Evolutionary conservation across 106 monocot species (phyloP), one percentile per base, ranked within the genome.

Genomic region (Allium sativum): DNA sequence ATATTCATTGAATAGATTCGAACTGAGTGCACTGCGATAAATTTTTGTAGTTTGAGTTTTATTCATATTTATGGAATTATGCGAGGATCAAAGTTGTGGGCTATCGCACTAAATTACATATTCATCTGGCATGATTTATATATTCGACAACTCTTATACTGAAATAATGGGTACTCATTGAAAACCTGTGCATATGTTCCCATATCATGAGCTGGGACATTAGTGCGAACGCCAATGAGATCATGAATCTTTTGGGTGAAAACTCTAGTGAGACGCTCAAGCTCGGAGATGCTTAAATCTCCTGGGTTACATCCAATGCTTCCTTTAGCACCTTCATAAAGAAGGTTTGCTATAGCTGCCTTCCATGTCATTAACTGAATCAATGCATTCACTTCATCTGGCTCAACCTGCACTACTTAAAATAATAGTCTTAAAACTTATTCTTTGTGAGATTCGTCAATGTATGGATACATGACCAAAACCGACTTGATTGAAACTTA

Each of bases 191-290:
- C 52, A 52, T 93, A 88, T 9, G 93, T 93, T 73, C 93, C 93
- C 93, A 93, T 93, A 76, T 93, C 93, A 3, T 88, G 93, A 55
- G 93, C 88, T 15, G 88, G 88, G 59, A 93, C 93, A 78, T 93
- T 89, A 19, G 70, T 83, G 56, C 89, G 85, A 72, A 89, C 62
- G 52, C 93, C 93, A 68, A 93, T 93, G 12, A 89, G 70, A 72
- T 93, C 93, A 77, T 93, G 93, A 70, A 93, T 82, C 80, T 93
- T 93, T 58, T 93, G 93, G 12, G 93, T 93, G 59, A 93, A 93
- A 71, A 89, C 83, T 43, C 93, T 62, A 10, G 93, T 89, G 43
- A 93, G 80, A 17, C 93, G 51, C 72, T 93, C 93, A 10, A 93
- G 88, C 64, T 93, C 93, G 45, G 89, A 76, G n/a, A 65, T 52